Conservation (phyloP, 179 eudicot species). For the Silene coronaria region DNA sequence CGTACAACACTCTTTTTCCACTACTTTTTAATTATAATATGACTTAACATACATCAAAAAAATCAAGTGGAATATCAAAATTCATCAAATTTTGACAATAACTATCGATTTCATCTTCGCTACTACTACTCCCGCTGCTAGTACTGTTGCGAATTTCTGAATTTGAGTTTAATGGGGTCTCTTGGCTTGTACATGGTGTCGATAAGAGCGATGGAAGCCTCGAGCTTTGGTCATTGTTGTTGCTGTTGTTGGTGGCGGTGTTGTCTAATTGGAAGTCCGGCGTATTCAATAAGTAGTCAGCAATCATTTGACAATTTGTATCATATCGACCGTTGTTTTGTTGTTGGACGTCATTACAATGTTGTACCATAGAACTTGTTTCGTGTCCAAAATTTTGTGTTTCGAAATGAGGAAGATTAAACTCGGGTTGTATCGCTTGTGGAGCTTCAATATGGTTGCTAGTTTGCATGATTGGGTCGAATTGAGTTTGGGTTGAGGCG, state of each 20-base stretch:
- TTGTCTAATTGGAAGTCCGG: conserved; percentile 30
- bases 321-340: neutral
- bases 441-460: conserved; percentile 19
- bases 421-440: conserved; percentile 29
- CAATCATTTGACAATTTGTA: conserved; percentile 26
- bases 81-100: conserved; percentile 48
- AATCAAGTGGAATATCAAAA: conserved; percentile 50
- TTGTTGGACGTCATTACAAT: conserved; percentile 33
- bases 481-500: conserved; percentile 1
- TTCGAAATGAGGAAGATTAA: conserved; percentile 21
- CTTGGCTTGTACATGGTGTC: conserved; percentile 56
- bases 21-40: neutral
- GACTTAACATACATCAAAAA: conserved; percentile 35
- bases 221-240: conserved; percentile 26
- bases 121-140: conserved; percentile 24
- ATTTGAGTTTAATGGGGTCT: conserved; percentile 47
- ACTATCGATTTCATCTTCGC: conserved; percentile 74
- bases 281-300: conserved; percentile 36
- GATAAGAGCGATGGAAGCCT: conserved; percentile 38
- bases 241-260: conserved; percentile 24
- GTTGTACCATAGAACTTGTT: conserved; percentile 2
- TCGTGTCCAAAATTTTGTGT: conserved; percentile 19
- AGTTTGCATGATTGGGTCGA: conserved; percentile 15
- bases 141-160: conserved; percentile 31
- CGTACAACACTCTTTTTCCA: neutral